Base-by-base conservation (phyloP, 148 eudicot genomes). In the Rhododendron williamsianum region DNA sequence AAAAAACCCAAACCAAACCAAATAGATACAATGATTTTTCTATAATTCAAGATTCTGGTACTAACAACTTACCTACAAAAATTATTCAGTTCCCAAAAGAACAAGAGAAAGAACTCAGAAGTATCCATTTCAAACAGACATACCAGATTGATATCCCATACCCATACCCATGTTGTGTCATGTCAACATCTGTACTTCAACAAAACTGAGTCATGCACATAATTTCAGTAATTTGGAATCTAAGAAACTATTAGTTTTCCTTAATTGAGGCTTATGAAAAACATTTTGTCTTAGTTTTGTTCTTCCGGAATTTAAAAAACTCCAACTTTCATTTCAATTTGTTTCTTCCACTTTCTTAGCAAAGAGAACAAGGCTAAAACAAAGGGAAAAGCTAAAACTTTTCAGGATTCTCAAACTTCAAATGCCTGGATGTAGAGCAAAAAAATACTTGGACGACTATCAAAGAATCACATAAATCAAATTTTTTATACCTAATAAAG, bases 401-500 rank as follows among this genome's bases (percentile, higher is more conserved):
- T 19, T 46, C 45, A 30, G 78, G 16, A 15, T 9, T 51, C 79
- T 48, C 25, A 54, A 84, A 41, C 15, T 18, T 25, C 21, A 18
- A 3, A 76, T 36, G 48, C 38, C 25, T 38, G 45, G 56, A 48
- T 43, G 3, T 4, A 78, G n/a, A 5, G 38, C 9, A 23, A 46
- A 80, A 18, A 76, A 21, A 38, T 63, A 63, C 69, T 6, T 8
- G 36, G 4, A 60, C 41, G 21, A 48, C 27, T 36, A 56, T 51
- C 51, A 85, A 63, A 19, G 45, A 48, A 79, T 45, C 38, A 41
- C 11, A 33, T 15, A 10, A 58, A 80, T 79, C 6, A 85, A 16
- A 35, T 73, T 0, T 43, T 73, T 0, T 36, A 86, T 91, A 97
- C 99, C 98, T 84, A 97, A 90, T 19, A 97, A 93, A 78, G 91